Conservation (phyloP, 2,329 filamentous ascomycete species). For the Colletotrichum sp. region DNA sequence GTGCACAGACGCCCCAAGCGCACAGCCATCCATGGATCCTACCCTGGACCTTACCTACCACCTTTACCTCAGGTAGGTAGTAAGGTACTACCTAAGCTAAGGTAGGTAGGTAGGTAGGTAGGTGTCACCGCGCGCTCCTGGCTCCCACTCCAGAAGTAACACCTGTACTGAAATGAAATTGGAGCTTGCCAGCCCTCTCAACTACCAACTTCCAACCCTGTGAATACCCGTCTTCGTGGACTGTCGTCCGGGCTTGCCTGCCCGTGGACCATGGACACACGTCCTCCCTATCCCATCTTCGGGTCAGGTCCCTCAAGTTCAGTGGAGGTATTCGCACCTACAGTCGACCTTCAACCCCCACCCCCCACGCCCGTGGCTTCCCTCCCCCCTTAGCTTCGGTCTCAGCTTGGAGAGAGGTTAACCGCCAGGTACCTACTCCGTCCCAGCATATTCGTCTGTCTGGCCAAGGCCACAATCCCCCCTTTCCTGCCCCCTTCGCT, state of each 20-base stretch:
- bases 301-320: background rate
- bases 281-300: background rate
- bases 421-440: background rate
- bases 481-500: background rate
- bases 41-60: background rate
- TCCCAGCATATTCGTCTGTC: background rate
- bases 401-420: background rate
- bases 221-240: background rate
- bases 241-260: background rate
- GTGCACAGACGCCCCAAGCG: slow-evolving; percentile 2
- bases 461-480: background rate
- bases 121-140: background rate
- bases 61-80: too few species aligned
- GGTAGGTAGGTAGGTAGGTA: background rate
- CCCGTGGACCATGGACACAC: too few species aligned
- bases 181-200: background rate
- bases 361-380: background rate
- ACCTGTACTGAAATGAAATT: background rate
- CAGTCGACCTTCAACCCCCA: background rate
- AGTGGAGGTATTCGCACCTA: background rate
- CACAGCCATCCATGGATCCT: background rate
- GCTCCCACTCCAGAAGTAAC: background rate
- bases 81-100: too few species aligned
- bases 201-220: background rate
- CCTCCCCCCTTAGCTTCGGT: background rate